Conservation (phyloP, 2,329 filamentous ascomycete species). For the Fusarium neocosmosporiellum region DNA sequence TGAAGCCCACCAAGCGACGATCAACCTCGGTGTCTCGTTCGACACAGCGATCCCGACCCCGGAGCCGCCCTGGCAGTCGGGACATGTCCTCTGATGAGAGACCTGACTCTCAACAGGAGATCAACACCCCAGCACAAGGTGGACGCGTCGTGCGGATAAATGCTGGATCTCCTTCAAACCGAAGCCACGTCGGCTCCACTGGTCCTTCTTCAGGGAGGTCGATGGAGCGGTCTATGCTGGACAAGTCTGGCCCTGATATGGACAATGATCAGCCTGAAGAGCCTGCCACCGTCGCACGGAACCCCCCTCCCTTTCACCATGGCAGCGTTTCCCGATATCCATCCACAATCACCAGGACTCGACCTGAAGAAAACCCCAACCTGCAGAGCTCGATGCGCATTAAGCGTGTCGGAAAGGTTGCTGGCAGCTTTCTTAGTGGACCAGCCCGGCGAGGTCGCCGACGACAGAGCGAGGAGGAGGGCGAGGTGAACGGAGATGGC, state of each 20-base stretch:
- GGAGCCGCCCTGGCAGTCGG: slow-evolving; percentile 54
- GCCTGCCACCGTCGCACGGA: slow-evolving; percentile 61
- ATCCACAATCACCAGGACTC: slow-evolving; percentile 61
- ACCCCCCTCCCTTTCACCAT: slow-evolving; percentile 58
- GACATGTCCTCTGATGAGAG: slow-evolving; percentile 57
- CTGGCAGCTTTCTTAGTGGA: slow-evolving; percentile 82
- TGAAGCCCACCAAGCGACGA: slow-evolving; percentile 56
- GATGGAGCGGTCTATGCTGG: slow-evolving; percentile 48
- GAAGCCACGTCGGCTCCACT: slow-evolving; percentile 51
- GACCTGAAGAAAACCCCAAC: slow-evolving; percentile 71
- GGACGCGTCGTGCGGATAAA: slow-evolving; percentile 67
- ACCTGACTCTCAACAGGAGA: slow-evolving; percentile 49
- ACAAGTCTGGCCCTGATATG: slow-evolving; percentile 51
- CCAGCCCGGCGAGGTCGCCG: slow-evolving; percentile 81
- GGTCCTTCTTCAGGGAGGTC: slow-evolving; percentile 52
- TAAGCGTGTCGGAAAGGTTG: slow-evolving; percentile 79
- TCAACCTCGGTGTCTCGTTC: slow-evolving; percentile 62
- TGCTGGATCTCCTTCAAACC: slow-evolving; percentile 62
- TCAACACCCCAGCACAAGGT: slow-evolving; percentile 66
- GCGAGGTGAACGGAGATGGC: slow-evolving; percentile 56
- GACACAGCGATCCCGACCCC: slow-evolving; percentile 45
- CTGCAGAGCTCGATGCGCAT: slow-evolving; percentile 80
- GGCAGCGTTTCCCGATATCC: slow-evolving; percentile 66
- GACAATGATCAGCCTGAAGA: slow-evolving; percentile 61
- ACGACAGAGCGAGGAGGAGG: slow-evolving; percentile 63